Percentiles rank a stretch among this genome's conserved stretches.
Evolutionary conservation across 441 rosid species (phyloP).

Genomic region (Croton laevigatus): DNA sequence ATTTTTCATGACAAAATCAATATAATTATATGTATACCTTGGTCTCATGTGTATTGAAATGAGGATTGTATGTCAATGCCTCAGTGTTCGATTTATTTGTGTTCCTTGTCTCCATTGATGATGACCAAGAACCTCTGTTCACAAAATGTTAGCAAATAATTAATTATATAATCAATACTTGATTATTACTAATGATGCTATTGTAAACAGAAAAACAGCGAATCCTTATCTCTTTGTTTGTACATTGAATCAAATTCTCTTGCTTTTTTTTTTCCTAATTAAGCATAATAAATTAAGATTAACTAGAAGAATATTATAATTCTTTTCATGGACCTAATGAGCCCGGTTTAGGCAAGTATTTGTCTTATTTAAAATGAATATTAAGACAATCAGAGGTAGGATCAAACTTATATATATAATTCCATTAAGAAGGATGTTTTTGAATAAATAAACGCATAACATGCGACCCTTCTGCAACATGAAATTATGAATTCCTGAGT

Average conservation of each 20-base stretch:
- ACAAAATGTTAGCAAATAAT: constrained; percentile 6
- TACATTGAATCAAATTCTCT: no score
- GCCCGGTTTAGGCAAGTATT: no score
- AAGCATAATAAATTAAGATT: no score
- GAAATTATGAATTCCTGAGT: constrained; percentile 1
- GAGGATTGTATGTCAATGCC: constrained; percentile 29
- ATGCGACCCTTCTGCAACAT: neutral
- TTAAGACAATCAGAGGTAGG: neutral
- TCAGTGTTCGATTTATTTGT: constrained; percentile 33
- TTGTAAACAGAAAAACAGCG: neutral
- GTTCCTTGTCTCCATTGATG: constrained; percentile 41
- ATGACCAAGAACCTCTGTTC: constrained; percentile 50
- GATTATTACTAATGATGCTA: neutral
- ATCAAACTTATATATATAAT: neutral
- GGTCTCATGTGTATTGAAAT: constrained; percentile 33
- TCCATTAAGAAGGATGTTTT: neutral
- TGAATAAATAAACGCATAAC: constrained; percentile 1
- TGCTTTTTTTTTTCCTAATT: no score
- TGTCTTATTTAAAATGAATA: no score
- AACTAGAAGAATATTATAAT: no score
- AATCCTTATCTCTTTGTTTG: neutral
- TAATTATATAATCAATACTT: neutral
- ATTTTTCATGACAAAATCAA: neutral
- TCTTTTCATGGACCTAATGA: no score
- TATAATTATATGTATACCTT: constrained; percentile 29